Evolutionary conservation across 495 filamentous ascomycete species (phyloP).

Genomic region (Penicillium bialowiezense): DNA sequence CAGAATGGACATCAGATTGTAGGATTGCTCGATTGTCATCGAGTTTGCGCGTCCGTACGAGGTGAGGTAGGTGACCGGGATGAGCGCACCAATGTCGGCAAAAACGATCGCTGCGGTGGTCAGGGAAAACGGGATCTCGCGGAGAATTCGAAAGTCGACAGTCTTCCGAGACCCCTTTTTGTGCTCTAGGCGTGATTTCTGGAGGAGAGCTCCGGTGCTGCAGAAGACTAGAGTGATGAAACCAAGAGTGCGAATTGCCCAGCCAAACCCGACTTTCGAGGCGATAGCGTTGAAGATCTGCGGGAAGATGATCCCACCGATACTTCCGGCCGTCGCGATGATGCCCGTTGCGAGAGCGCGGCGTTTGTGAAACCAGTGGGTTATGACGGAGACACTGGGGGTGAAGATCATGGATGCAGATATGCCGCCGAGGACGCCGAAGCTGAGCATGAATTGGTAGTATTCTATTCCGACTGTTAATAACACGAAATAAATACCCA

Average conservation of each 20-base stretch:
- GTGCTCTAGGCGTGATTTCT: too few species aligned
- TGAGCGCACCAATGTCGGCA: too few species aligned
- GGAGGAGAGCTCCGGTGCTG: too few species aligned
- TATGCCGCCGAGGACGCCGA: constrained; percentile 22
- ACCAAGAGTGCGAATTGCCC: constrained; percentile 28
- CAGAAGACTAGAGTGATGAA: too few species aligned
- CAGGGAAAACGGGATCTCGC: too few species aligned
- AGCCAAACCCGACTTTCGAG: constrained; percentile 28
- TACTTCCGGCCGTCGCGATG: constrained; percentile 10
- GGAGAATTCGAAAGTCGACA: too few species aligned
- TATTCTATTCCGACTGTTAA: too few species aligned
- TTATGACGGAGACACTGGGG: constrained; percentile 51
- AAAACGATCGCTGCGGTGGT: too few species aligned
- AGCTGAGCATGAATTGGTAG: constrained; percentile 31
- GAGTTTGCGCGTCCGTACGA: constrained; percentile 23
- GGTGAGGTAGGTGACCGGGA: constrained; percentile 26
- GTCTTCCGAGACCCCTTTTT: too few species aligned
- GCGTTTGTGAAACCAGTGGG: constrained; percentile 63
- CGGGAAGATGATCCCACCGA: constrained; percentile 51
- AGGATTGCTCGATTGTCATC: constrained; percentile 23
- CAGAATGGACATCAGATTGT: constrained; percentile 29
- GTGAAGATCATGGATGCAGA: constrained; percentile 52
- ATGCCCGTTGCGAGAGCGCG: constrained; percentile 52
- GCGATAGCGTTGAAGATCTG: constrained; percentile 22
- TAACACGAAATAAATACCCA: too few species aligned